These are phyloP conservation scores for Lagerstroemia speciosa DNA, from an alignment of 345 rosid genomes.

Conservation along the genomic window DNA sequence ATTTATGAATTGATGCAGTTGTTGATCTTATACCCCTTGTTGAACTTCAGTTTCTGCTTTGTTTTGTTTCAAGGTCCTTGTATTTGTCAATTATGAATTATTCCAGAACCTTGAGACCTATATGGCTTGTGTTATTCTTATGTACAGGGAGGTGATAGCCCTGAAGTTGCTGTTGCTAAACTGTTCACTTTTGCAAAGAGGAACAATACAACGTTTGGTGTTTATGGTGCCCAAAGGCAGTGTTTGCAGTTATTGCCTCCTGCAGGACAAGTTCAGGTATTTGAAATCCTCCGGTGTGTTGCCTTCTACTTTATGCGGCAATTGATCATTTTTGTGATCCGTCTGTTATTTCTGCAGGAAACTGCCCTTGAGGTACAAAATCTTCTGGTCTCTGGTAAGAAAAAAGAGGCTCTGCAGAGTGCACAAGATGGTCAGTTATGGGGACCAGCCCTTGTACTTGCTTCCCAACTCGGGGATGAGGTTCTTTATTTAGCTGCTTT, in stretches of 20 bases:
- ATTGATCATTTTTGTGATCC: not conserved
- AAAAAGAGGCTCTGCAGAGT: constrained; percentile 65
- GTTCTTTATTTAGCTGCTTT: constrained; percentile 28
- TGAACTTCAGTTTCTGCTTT: not conserved
- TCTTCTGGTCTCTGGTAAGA: constrained; percentile 92
- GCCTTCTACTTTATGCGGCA: constrained; percentile 5
- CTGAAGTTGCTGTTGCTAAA: constrained; percentile 93
- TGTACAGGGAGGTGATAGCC: constrained; percentile 66
- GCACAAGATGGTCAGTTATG: constrained; percentile 96
- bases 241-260: constrained; percentile 84
- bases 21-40: not conserved
- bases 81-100: not conserved
- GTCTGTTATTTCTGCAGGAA: constrained; percentile 32
- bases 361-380: constrained; percentile 88
- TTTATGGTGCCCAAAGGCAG: constrained; percentile 44
- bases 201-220: constrained; percentile 35
- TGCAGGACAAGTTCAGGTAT: constrained; percentile 78
- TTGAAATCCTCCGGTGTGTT: constrained; percentile 7
- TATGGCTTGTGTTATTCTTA: constrained; percentile 2
- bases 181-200: constrained; percentile 82
- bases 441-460: constrained; percentile 98
- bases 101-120: constrained; percentile 1
- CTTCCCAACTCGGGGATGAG: constrained; percentile 95
- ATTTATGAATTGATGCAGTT: not conserved
- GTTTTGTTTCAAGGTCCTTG: constrained; percentile 8